Percentiles rank a stretch among this genome's conserved stretches.
phyloP scores from a whole-genome alignment of 2,329 filamentous ascomycete genomes.

The Colletotrichum euphorbiae region DNA sequence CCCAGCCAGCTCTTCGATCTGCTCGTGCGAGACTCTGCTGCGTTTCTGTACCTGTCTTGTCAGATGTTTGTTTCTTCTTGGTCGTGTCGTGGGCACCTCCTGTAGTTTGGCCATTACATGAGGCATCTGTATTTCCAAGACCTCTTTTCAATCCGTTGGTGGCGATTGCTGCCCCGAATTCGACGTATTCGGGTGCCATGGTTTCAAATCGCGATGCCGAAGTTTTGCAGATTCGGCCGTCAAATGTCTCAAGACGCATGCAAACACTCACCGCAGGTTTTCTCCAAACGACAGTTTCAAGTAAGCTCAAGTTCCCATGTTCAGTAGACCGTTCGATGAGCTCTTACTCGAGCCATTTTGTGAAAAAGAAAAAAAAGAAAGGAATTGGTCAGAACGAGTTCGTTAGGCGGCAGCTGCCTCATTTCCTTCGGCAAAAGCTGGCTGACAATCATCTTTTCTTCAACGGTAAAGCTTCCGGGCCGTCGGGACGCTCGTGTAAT shows the following conservation, averaged over 20 bases:
- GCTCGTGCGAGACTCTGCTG: not conserved
- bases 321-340: too few species aligned
- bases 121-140: not conserved
- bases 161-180: too few species aligned
- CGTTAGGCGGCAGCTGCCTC: not conserved
- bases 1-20: not conserved
- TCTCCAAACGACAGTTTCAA: too few species aligned
- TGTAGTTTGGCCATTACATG: not conserved
- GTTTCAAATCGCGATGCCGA: not conserved
- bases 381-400: not conserved
- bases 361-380: too few species aligned
- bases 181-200: constrained; percentile 6
- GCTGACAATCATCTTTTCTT: not conserved
- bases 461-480: constrained; percentile 12
- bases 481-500: not conserved
- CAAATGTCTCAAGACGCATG: not conserved
- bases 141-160: constrained; percentile 3
- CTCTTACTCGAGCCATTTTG: too few species aligned
- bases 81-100: not conserved
- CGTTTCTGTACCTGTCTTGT: not conserved
- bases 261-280: too few species aligned
- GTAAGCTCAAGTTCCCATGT: too few species aligned
- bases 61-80: not conserved
- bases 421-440: not conserved
- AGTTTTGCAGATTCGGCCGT: too few species aligned